These are phyloP conservation scores for Colletotrichum lindemuthianum DNA, from an alignment of 2,329 filamentous ascomycete genomes.

Conservation along the genomic window DNA sequence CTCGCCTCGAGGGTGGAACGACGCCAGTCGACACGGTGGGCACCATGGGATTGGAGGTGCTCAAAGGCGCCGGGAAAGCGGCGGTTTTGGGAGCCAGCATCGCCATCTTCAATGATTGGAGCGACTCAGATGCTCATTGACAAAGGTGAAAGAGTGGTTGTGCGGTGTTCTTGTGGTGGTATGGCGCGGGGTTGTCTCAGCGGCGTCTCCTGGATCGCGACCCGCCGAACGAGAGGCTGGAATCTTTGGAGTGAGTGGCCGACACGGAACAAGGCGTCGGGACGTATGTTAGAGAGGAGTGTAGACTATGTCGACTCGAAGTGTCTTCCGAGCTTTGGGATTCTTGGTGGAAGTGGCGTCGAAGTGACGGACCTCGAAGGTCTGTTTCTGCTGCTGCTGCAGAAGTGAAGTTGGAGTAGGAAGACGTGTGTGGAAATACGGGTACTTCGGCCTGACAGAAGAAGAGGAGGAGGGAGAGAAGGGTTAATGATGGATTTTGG, in stretches of 20 bases:
- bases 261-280: conserved; percentile 24
- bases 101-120: conserved; percentile 63
- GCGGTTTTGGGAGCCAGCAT: conserved; percentile 82
- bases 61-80: conserved; percentile 66
- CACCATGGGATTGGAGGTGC: conserved; percentile 56
- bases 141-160: background rate
- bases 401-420: conserved; percentile 14
- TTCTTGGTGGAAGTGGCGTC: background rate
- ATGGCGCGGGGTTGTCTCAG: conserved; percentile 33
- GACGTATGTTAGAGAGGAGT: background rate
- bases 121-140: conserved; percentile 12
- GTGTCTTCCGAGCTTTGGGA: no score
- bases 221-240: conserved; percentile 20
- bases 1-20: conserved; percentile 62
- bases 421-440: conserved; percentile 29
- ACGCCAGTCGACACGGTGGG: conserved; percentile 59
- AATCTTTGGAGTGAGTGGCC: conserved; percentile 25
- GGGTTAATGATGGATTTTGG: conserved; percentile 35
- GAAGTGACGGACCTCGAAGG: conserved; percentile 32
- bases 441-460: conserved; percentile 10
- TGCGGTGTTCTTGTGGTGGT: background rate
- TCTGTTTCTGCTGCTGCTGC: conserved; percentile 26
- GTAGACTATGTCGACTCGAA: background rate
- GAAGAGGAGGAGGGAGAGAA: conserved; percentile 29
- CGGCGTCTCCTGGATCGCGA: conserved; percentile 37